Base-by-base conservation (phyloP, 108 stramenopile genomes). In the Skeletonema costatum region DNA sequence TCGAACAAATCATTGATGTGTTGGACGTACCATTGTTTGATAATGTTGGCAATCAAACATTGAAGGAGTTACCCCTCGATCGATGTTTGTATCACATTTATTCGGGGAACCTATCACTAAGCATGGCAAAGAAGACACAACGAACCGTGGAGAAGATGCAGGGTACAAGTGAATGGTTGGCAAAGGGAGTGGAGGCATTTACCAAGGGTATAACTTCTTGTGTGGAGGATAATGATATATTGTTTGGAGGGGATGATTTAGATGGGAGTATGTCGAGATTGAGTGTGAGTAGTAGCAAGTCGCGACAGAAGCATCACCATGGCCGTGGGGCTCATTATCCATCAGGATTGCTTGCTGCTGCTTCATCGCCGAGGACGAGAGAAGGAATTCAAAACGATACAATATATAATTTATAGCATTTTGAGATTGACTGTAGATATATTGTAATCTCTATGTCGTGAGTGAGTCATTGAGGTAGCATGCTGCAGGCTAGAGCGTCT, bases 91-190 rank as follows among this genome's bases (percentile, higher is more conserved):
- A 81, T 70, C 53, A 74, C 16, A 75, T 81, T 31, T 68, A 42
- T 56, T 81, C 80, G 2, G 80, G 80, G 5, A 68, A 64, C 8
- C 32, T 81, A 14, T 71, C 80, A 0, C 64, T 70, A 56, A 56
- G 19, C 44, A 42, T 81, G 19, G 80, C 80, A 10, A 56, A 64
- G 3, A 74, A 39, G 39, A 81, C 80, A 13, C 67, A 70, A 29
- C 50, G 60, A 19, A 81, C 80, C 2, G 73, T 81, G 32, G 73
- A 81, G 41, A 73, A 73, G 16, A 68, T 73, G 64, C 42, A 56
- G 32, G 80, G 73, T 46, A 81, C 69, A 19, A 65, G 73, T 6
- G 80, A 74, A 51, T 81, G 73, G 80, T 56, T 81, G 10, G 80
- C 70, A 31, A 68, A 63, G 56, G 61, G 63, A 51, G 69, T 74